Evolutionary conservation across 805 yeast genomes (phyloP).

Genomic region (Ogataea populi-albae): DNA sequence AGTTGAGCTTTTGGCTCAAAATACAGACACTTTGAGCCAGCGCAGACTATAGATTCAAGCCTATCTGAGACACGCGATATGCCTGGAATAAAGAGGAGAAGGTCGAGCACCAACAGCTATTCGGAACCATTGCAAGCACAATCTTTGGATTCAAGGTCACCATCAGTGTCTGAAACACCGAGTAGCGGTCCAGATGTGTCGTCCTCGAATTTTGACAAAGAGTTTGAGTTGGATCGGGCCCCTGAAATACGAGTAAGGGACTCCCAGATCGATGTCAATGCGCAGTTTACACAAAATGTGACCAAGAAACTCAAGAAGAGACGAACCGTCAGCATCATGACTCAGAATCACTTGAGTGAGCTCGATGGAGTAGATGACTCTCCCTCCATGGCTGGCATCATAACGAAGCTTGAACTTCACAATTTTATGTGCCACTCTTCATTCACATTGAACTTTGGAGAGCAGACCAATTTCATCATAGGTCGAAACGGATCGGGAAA

Average conservation of each 20-base stretch:
- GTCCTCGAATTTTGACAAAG: slow-evolving; percentile 5
- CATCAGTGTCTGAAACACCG: slow-evolving; percentile 1
- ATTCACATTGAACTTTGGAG: slow-evolving; percentile 72
- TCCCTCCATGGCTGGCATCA: slow-evolving; percentile 60
- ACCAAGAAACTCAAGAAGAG: slow-evolving; percentile 21
- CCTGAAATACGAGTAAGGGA: slow-evolving; percentile 18
- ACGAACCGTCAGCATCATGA: slow-evolving; percentile 21
- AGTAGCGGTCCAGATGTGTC: slow-evolving; percentile 1
- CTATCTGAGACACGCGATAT: slow-evolving; percentile 1
- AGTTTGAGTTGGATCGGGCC: slow-evolving; percentile 6
- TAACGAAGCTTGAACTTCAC: slow-evolving; percentile 56
- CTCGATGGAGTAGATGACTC: slow-evolving; percentile 19
- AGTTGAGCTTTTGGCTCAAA: too few relatives aligned
- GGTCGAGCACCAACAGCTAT: slow-evolving; percentile 4
- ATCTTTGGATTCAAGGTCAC: too few relatives aligned
- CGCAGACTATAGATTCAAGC: background rate
- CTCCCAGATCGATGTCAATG: slow-evolving; percentile 24
- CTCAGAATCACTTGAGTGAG: slow-evolving; percentile 18
- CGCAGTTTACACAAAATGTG: slow-evolving; percentile 30
- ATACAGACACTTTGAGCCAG: too few relatives aligned
- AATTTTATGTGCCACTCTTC: slow-evolving; percentile 91
- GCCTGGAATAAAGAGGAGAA: slow-evolving; percentile 9
- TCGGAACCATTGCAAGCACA: too few relatives aligned
- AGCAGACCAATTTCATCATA: slow-evolving; percentile 78
- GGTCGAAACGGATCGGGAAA: slow-evolving; percentile 94